Base-by-base conservation (phyloP, 2,329 filamentous ascomycete genomes). In the Ophiostoma piceae region DNA sequence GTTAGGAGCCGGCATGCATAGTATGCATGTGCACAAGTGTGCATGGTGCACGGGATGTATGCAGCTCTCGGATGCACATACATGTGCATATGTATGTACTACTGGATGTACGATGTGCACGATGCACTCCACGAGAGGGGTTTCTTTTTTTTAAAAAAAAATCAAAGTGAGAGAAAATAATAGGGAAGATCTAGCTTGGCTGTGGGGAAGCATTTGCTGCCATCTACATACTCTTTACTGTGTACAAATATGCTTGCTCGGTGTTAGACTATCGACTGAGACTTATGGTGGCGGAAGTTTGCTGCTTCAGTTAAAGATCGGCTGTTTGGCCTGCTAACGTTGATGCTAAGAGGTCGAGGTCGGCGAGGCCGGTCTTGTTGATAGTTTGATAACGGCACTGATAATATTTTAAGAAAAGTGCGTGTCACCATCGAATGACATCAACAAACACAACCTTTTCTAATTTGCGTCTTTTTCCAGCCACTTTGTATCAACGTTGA, bases 21-120 rank as follows among this genome's bases (percentile, higher is more conserved):
- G 54, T 64, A 64, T 60, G 62, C 62, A 39, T 22, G n/a, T 65
- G 62, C 62, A 65, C 26, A 39, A 65, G 35, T 65, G 62, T 22
- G 35, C 62, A 65, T 19, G 32, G 35, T 39, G 16, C 32, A 65
- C 60, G 47, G 47, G 47, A 8, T 64, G 62, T 39, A 41, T 65
- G 62, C 62, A 41, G 32, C 62, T 39, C 32, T 37, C 62, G 35
- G 35, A 39, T 65, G 62, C 62, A 41, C 62, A 39, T 35, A 62
- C 29, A 35, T 32, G 57, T 62, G 29, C 57, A 57, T 57, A 26
- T 57, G n/a, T 57, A 57, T 57, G 51, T 57, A 29, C 51, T 57
- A 26, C n/a, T 26, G n/a, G 11, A 57, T 29, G 35, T 66, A 39
- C 62, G 35, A 39, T 66, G 19, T 66, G 29, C 62, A 66, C 32